A percentile compares a stretch with the other conserved stretches of the same genome.
Conservation (phyloP, 2,329 filamentous ascomycete genomes). For the Talaromyces piceae region DNA sequence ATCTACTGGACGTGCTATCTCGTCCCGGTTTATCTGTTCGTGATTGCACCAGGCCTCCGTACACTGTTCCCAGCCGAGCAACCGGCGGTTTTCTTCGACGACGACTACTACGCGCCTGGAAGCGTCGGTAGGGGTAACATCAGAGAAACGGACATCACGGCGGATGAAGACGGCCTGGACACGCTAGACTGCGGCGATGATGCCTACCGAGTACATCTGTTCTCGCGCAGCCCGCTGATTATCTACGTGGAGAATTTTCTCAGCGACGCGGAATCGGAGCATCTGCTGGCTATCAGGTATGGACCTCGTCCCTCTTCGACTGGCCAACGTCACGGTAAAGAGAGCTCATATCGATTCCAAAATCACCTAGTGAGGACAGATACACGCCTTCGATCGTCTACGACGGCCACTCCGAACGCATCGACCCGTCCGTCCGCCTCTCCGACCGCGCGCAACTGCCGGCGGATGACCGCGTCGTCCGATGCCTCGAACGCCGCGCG, state of each 20-base stretch:
- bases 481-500: slow-evolving; percentile 53
- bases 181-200: slow-evolving; percentile 19
- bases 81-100: slow-evolving; percentile 9
- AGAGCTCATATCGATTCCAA: no score
- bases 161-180: slow-evolving; percentile 26
- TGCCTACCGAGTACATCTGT: slow-evolving; percentile 39
- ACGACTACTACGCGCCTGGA: slow-evolving; percentile 10
- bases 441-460: slow-evolving; percentile 44
- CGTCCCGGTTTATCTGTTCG: slow-evolving; percentile 30
- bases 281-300: slow-evolving; percentile 48
- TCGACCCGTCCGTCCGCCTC: slow-evolving; percentile 44
- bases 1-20: slow-evolving; percentile 30
- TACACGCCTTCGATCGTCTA: slow-evolving; percentile 51
- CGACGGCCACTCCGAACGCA: slow-evolving; percentile 39
- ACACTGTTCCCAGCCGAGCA: not conserved
- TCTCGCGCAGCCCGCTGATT: slow-evolving; percentile 48
- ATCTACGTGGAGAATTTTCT: slow-evolving; percentile 54
- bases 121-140: slow-evolving; percentile 17
- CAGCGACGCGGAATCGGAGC: slow-evolving; percentile 39
- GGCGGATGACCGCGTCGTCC: slow-evolving; percentile 42
- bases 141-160: slow-evolving; percentile 28
- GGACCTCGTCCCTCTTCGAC: not conserved
- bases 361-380: slow-evolving; percentile 34
- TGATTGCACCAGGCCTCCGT: slow-evolving; percentile 26
- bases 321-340: not conserved